Evolutionary conservation across 2,329 filamentous ascomycete species (phyloP).

Genomic region (Pezizomycotina sp.): DNA sequence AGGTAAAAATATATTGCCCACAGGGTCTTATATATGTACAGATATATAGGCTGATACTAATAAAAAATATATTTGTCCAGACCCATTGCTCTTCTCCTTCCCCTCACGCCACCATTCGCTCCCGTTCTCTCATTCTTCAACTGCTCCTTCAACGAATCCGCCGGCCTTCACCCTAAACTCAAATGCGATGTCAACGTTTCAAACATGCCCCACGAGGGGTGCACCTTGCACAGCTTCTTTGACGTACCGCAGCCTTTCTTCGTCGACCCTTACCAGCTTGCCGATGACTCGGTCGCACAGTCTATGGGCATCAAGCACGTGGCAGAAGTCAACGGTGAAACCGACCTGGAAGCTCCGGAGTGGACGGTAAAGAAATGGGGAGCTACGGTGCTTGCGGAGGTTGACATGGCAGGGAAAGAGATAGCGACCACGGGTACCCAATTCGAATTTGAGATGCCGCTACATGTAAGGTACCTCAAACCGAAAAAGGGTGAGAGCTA

Average conservation of each 20-base stretch:
- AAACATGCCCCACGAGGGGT: slow-evolving; percentile 13
- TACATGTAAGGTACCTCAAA: slow-evolving; percentile 23
- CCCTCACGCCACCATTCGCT: slow-evolving; percentile 20
- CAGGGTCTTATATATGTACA: background rate
- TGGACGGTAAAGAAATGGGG: slow-evolving; percentile 23
- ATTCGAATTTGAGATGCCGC: slow-evolving; percentile 22
- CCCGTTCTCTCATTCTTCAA: slow-evolving; percentile 19
- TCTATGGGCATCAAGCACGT: slow-evolving; percentile 22
- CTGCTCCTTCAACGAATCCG: slow-evolving; percentile 19
- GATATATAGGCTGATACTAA: slow-evolving; percentile 2
- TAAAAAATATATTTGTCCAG: slow-evolving; percentile 11
- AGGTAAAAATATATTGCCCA: slow-evolving; percentile 12
- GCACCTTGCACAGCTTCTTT: slow-evolving; percentile 24
- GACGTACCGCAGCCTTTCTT: slow-evolving; percentile 22
- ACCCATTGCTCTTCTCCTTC: slow-evolving; percentile 22
- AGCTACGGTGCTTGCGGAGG: slow-evolving; percentile 20
- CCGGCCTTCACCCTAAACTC: slow-evolving; percentile 24
- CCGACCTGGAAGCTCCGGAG: slow-evolving; percentile 24
- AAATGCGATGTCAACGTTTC: slow-evolving; percentile 18
- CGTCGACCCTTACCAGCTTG: slow-evolving; percentile 24
- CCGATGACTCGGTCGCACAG: slow-evolving; percentile 20
- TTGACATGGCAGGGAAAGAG: slow-evolving; percentile 13
- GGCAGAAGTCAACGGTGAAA: slow-evolving; percentile 21
- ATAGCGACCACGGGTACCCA: slow-evolving; percentile 7
- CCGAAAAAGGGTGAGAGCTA: slow-evolving; percentile 14